Evolutionary conservation across 441 rosid genomes (phyloP), one percentile per base, ranked within the genome.

Genomic region (Melastoma candidum): DNA sequence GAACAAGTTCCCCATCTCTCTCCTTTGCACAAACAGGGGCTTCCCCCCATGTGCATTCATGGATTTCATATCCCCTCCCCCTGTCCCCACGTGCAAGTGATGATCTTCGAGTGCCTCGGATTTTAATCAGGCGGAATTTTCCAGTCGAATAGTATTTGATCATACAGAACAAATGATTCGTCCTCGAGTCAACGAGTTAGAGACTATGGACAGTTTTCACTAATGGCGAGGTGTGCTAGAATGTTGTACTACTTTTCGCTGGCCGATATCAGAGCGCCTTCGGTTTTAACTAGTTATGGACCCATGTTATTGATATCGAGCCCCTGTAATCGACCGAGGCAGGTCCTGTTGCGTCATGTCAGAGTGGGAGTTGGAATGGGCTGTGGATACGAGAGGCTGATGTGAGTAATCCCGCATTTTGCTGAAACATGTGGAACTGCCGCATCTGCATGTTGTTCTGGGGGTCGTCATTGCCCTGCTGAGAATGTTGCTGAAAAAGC

Each of bases 211-310:
- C 85, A 82, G 63, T 64, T 17, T 17, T 58, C 66, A 68, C 68
- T 61, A 46, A 4, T 56, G 59, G 26, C 46, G 49, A 52, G 60
- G 44, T 5, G 22, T 47, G 57, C 75, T 69, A 88, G 61, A 74
- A 69, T 43, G 84, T 77, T 58, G 78, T 86, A 72, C 87, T 80
- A 72, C 90, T 82, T 17, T 79, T 87, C 95, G 71, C 88, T 73
- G 17, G 86, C 87, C 36, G 90, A 78, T 59, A 79, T 71, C 7
- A 81, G 74, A 54, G 83, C 74, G 64, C 76, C 83, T 71, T 85
- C 96, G 8, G 90, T 72, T 67, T 87, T 87, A 61, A 83, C 82
- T 24, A 77, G 56, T 60, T 69, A 75, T 32, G 86, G 63, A 65
- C 77, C 78, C 68, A 84, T 75, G 61, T 75, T 74, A 54, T 76